Evolutionary conservation across 805 yeast genomes (phyloP), one percentile per base, ranked within the genome.

Genomic region (Saccharomyces cerevisiae): DNA sequence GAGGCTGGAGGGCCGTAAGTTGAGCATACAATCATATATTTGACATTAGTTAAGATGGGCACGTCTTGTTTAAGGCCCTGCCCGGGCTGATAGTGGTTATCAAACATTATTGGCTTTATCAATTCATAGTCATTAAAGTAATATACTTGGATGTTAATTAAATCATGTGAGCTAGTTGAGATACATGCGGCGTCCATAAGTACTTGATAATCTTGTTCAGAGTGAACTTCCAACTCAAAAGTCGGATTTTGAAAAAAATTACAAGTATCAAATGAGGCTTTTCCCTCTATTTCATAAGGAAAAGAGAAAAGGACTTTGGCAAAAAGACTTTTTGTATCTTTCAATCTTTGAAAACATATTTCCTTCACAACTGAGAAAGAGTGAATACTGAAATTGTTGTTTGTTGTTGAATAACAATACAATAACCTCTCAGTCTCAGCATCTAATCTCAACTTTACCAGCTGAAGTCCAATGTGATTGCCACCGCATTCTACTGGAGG

Each of bases 391-490:
- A 61, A 66, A 17, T 58, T 53, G 8, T 59, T 56, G 27, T 57
- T 53, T 1, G 36, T 36, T 14, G 61, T 59, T 2, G 73, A 68
- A 53, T 65, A 65, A 26, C 67, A 65, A 47, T 59, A 61, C 11
- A 64, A 49, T 2, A 46, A 41, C n/a, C 32, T 50, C 3, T 43
- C 28, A 9, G 47, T 46, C 2, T 48, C 48, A 6, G 65, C 52
- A 0, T 17, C 29, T 1, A 66, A 14, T 14, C 54, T 51, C 31
- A 59, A 8, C 53, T 72, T 73, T 2, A 70, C 53, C 21, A 78
- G 61, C 29, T 68, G 69, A 6, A 76, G 63, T 8, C 80, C 73
- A 57, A 78, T 57, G 73, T 77, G 60, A 56, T 72, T 53, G 0
- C 70, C 69, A 6, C 61, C 62, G 11, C 51, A 50, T 6, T 50